Conservation (phyloP, 768 basidiomycete genomes). For the Lactifluus hygrophoroides region DNA sequence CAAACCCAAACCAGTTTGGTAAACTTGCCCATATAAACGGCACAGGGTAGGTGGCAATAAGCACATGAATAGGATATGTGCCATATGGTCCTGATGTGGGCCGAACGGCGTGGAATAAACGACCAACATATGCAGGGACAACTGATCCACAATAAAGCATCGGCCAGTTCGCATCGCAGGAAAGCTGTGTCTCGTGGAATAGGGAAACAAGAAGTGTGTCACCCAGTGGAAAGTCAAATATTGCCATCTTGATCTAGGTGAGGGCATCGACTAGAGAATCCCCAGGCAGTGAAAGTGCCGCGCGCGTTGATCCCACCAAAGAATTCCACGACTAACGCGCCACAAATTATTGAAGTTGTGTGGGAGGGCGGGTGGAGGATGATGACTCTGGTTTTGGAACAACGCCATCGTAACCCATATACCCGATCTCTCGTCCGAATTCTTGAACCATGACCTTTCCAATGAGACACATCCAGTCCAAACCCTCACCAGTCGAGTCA, state of each 20-base stretch:
- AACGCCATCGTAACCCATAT: conserved; percentile 65
- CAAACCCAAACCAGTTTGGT: not conserved
- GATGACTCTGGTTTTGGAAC: conserved; percentile 51
- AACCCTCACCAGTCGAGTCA: conserved; percentile 63
- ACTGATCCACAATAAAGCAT: conserved; percentile 5
- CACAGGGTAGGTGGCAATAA: conserved; percentile 2
- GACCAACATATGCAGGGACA: conserved; percentile 3
- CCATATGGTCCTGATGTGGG: no score
- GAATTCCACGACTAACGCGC: not conserved
- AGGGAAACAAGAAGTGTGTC: not conserved
- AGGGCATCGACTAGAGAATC: not conserved
- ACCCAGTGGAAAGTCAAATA: not conserved
- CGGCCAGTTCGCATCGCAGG: not conserved
- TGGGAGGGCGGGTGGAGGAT: conserved; percentile 3
- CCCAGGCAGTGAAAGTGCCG: not conserved
- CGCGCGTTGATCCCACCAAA: not conserved
- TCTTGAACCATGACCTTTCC: conserved; percentile 82
- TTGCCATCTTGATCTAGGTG: conserved; percentile 1
- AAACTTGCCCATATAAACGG: conserved; percentile 6
- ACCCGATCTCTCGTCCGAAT: conserved; percentile 67
- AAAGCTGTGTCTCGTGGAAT: not conserved
- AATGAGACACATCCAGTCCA: conserved; percentile 84
- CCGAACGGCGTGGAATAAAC: not conserved
- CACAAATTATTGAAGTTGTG: conserved; percentile 14
- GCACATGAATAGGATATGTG: conserved; percentile 14